A percentile compares a stretch with the other conserved stretches of the same genome.
These are phyloP conservation scores for Tetradesmus obliquus DNA, from an alignment of 139 green algal species.

Conservation along the genomic window DNA sequence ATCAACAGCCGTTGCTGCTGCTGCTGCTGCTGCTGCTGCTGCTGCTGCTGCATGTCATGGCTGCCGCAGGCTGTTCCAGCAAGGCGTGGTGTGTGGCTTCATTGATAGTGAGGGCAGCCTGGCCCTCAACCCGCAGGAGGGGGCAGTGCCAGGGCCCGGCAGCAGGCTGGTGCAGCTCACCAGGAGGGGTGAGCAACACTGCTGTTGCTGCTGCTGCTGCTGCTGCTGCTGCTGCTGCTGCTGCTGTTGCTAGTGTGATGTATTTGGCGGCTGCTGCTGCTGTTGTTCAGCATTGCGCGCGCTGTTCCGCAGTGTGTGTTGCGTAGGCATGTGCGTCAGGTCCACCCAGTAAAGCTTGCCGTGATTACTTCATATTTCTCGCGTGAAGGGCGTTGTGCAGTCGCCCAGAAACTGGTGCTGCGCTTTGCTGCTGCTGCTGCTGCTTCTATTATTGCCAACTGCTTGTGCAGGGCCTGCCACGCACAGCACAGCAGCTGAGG, in stretches of 20 bases:
- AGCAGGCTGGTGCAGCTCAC: conserved; percentile 15
- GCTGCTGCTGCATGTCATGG: not conserved
- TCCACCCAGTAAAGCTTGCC: too few species aligned
- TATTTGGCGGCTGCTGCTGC: not conserved
- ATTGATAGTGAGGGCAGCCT: not conserved
- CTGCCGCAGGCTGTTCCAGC: conserved; percentile 1
- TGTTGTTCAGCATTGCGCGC: too few species aligned
- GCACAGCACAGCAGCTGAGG: not conserved
- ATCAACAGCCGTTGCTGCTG: not conserved
- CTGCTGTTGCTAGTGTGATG: not conserved
- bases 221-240: not conserved
- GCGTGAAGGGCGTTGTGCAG: too few species aligned
- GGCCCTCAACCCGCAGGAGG: not conserved
- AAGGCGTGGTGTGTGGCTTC: conserved; percentile 14
- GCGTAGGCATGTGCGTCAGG: too few species aligned
- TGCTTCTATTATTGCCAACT: not conserved
- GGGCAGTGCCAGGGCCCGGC: not conserved
- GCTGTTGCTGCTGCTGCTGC: not conserved
- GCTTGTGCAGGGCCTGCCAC: not conserved
- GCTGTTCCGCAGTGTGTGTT: too few species aligned
- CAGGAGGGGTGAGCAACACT: not conserved
- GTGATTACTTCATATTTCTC: too few species aligned
- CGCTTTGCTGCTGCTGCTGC: not conserved
- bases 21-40: not conserved
- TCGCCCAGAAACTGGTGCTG: too few species aligned